Base-by-base conservation (phyloP, 2,329 filamentous ascomycete genomes). In the Scytalidium sp. region DNA sequence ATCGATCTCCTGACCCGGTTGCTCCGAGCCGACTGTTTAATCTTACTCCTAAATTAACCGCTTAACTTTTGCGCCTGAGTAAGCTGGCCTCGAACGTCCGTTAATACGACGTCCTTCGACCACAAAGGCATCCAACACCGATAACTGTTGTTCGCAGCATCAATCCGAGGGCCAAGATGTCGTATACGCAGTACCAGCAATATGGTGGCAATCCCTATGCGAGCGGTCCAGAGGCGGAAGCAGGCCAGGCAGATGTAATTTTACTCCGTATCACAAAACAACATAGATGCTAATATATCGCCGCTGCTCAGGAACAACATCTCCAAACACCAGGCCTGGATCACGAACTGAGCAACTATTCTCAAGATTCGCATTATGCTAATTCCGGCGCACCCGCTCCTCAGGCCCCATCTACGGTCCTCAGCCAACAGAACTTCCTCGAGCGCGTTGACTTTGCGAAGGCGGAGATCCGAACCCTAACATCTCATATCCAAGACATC, bases 341-440 rank as follows among this genome's bases (percentile, higher is more conserved):
- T 2, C 45, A 56, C 19, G 58, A 64, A 40, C 51, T 59, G 53
- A 60, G 58, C 42, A 59, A 59, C 29, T 61, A 60, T 50, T 60
- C 60, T 25, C 39, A 45, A 13, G 51, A 56, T 10, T 64, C 61
- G 19, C 41, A 60, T 19, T 63, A 62, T 50, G 58, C 58, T 36
- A 54, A 58, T 52, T 39, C 57, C 55, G 60, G 56, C 39, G 46
- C 53, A 51, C 50, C 60, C 53, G 58, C 50, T 10, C 40, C 47
- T 6, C 48, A 56, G 25, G 51, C 55, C 54, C 49, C 54, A 19
- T 61, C 70, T 56, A 59, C 64, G 53, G 58, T 75, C 49, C 72
- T 89, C 60, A 77, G 77, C 47, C 83, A 85, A 64, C 74, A 79
- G 55, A 85, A 88, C 56, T 90, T 88, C 70, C 78, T 90, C 56